Evolutionary conservation across 305 asterid genomes (phyloP), one percentile per base, ranked within the genome.

Genomic region (Ruellia speciosa): DNA sequence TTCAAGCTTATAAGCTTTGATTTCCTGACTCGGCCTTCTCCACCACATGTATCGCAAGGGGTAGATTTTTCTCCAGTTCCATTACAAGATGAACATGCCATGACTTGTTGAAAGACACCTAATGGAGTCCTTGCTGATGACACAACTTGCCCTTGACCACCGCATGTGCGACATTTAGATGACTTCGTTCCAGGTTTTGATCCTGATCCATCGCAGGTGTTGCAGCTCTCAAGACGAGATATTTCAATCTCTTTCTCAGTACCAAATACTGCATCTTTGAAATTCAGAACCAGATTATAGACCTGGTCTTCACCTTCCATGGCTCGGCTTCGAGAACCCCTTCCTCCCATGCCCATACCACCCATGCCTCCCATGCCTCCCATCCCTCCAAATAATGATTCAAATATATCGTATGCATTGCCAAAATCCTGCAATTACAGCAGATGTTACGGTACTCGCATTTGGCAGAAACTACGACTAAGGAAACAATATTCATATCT

Each of bases 301-400:
- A 79, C 67, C 72, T 83, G 96, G 79, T 90, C 95, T 84, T 93
- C 97, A 8, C 99, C 99, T 72, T 88, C 92, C 0, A 81, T 81
- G 66, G 97, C 83, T 54, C 94, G 79, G 72, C 60, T 82, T 24
- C 90, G 87, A 18, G 94, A 76, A 46, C 83, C 77, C 69, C 88
- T 70, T 40, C 86, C 82, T 52, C 99, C 89, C 79, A 75, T 78
- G 49, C 81, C 90, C 94, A 82, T 85, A 24, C 88, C 90, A 5
- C 96, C 95, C 95, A 87, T 84, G 5, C 94, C 88, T 15, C 96
- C 95, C 95, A 87, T 84, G 5, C 94, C 88, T 15, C 95, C 95
- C 69, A 92, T 69, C 68, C 95, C 93, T 64, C 86, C 94, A 19
- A 92, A 92, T 58, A 92, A 53, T 34, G 96, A 77, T 70, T 92